A percentile compares a stretch with the other conserved stretches of the same genome.
phyloP scores from a whole-genome alignment of 2,329 filamentous ascomycete species.

The Gyromitra esculenta region DNA sequence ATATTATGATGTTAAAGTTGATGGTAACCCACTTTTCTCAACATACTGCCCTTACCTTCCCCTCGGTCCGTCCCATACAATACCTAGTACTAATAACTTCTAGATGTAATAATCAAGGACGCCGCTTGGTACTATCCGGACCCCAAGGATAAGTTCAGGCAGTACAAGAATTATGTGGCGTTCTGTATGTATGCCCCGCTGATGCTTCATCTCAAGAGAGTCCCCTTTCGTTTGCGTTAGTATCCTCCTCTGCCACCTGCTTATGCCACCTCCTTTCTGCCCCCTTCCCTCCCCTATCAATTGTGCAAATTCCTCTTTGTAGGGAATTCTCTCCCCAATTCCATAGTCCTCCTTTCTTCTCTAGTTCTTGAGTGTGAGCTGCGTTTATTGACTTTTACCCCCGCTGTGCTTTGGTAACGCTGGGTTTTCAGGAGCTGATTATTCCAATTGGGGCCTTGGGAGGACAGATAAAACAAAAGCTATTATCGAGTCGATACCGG shows the following conservation, averaged over 20 bases:
- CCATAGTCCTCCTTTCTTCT: neutral
- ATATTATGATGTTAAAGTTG: slow-evolving; percentile 64
- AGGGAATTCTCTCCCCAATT: neutral
- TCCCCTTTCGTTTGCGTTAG: slow-evolving; percentile 56
- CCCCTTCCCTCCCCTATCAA: neutral
- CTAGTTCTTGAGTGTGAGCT: slow-evolving; percentile 11
- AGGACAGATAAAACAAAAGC: slow-evolving; percentile 52
- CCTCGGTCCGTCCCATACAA: neutral
- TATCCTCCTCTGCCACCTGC: slow-evolving; percentile 49
- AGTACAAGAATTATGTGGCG: slow-evolving; percentile 64
- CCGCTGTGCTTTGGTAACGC: slow-evolving; percentile 13
- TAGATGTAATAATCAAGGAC: slow-evolving; percentile 61
- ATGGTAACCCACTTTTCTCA: slow-evolving; percentile 57
- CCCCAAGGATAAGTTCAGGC: slow-evolving; percentile 61
- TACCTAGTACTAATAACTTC: slow-evolving; percentile 11
- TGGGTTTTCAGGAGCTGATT: slow-evolving; percentile 43
- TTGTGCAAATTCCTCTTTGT: neutral
- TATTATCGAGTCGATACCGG: slow-evolving; percentile 51
- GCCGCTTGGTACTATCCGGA: slow-evolving; percentile 64
- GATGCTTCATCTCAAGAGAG: slow-evolving; percentile 55
- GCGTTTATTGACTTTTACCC: slow-evolving; percentile 41
- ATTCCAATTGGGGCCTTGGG: slow-evolving; percentile 45
- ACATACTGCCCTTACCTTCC: slow-evolving; percentile 28
- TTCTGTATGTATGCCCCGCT: slow-evolving; percentile 62
- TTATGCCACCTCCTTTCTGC: neutral